Evolutionary conservation across 306 rosid genomes (phyloP), one percentile per base, ranked within the genome.

Genomic region (Prunus kanzakura): DNA sequence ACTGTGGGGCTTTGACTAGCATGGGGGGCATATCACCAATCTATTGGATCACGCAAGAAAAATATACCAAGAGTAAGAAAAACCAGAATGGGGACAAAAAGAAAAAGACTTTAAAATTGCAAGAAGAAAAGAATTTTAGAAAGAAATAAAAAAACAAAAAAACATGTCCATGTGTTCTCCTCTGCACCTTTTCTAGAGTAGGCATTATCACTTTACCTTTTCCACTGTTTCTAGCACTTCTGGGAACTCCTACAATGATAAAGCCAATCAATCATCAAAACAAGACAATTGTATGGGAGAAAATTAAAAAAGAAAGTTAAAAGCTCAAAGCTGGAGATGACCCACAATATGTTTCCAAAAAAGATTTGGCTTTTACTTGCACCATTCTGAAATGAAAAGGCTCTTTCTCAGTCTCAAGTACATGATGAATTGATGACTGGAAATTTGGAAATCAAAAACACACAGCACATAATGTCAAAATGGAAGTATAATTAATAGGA

Each of bases 81-180:
- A 47, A 50, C 49, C 78, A 77, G 84, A 76, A 86, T 76, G 77
- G 62, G 62, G 90, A 91, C 93, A 87, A 88, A 93, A 75, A 85
- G 69, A 75, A 51, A 22, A 80, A 71, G 35, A 19, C 35, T 41
- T 70, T 9, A 50, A 52, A 55, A 70, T 70, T 70, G 54, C 30
- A 49, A 72, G 29, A 73, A 73, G 49, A 46, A 73, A 23, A 60
- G 74, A 52, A 45, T 45, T 35, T 35, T 35, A 35, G 6, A 35
- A 25, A 23, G 32, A 55, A 45, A 23, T 38, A 55, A 13, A 43
- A 46, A 25, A 52, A 43, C 60, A 45, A n/a, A 73, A 78, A 74
- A 69, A 81, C 90, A 85, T 68, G 79, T 83, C 87, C 84, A 84
- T 78, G 87, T 81, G 80, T 25, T 68, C 11, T 35, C 12, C 25